Percentiles rank a stretch among this genome's conserved stretches.
Conservation (phyloP, 1,284 basidiomycete species). For the Cryptococcus maquisensis region DNA sequence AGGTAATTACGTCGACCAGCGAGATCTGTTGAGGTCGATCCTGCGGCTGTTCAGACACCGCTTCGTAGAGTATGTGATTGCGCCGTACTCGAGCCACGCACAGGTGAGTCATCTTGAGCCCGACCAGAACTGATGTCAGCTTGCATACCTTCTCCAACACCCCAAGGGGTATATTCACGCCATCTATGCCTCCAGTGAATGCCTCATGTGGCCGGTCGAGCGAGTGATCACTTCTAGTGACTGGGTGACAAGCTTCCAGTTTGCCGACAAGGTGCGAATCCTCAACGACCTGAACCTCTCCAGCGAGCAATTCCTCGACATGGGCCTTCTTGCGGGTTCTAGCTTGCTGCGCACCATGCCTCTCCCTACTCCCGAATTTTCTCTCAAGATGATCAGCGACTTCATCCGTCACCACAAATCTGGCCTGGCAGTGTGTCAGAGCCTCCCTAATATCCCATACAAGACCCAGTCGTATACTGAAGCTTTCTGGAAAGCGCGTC, state of each 20-base stretch:
- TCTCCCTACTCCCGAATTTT: slow-evolving; percentile 66
- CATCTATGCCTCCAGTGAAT: slow-evolving; percentile 85
- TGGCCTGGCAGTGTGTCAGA: slow-evolving; percentile 72
- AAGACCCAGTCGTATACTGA: slow-evolving; percentile 60
- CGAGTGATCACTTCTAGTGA: slow-evolving; percentile 85
- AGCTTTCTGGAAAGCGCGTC: slow-evolving; percentile 81
- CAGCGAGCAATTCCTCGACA: slow-evolving; percentile 92
- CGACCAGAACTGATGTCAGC: slow-evolving; percentile 51
- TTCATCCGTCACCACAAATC: slow-evolving; percentile 86
- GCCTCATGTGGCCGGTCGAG: slow-evolving; percentile 85
- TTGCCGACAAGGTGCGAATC: slow-evolving; percentile 73
- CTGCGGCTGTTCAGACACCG: slow-evolving; percentile 89
- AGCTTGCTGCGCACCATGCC: slow-evolving; percentile 84
- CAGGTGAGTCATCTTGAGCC: slow-evolving; percentile 61
- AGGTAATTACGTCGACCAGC: slow-evolving; percentile 58
- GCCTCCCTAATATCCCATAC: slow-evolving; percentile 60
- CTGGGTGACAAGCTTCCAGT: slow-evolving; percentile 74
- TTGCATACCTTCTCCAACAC: slow-evolving; percentile 92
- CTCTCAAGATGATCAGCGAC: slow-evolving; percentile 76
- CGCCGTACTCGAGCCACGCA: slow-evolving; percentile 89
- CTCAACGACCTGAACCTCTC: slow-evolving; percentile 68
- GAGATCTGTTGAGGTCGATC: slow-evolving; percentile 89
- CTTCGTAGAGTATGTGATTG: slow-evolving; percentile 92
- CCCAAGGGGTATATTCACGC: slow-evolving; percentile 91
- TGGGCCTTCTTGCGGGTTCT: slow-evolving; percentile 86